Evolutionary conservation across 1,139 yeast genomes (phyloP).

Genomic region (Scheffersomyces lignicola): DNA sequence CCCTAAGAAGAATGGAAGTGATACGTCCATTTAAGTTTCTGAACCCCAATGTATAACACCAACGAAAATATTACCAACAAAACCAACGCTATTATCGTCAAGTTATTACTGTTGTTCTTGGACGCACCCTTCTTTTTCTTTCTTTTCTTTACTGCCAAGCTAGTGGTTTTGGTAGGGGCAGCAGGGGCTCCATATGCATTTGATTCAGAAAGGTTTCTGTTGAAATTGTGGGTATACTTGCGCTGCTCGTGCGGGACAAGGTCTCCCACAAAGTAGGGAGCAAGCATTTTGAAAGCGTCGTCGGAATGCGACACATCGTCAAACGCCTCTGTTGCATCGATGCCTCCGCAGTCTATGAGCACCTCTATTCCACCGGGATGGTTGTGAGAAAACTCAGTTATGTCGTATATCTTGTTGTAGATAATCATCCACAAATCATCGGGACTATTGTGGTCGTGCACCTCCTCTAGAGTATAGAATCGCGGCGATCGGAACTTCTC

Average conservation of each 20-base stretch:
- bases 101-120: neutral
- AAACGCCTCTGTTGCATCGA: slow-evolving; percentile 67
- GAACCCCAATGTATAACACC: slow-evolving; percentile 4
- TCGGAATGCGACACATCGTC: slow-evolving; percentile 53
- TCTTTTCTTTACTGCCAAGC: slow-evolving; percentile 1
- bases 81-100: neutral
- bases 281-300: slow-evolving; percentile 41
- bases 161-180: no score
- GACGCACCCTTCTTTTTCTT: neutral
- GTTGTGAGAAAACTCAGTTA: slow-evolving; percentile 45
- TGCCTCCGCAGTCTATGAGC: slow-evolving; percentile 66
- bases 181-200: no score
- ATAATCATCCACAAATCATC: slow-evolving; percentile 68
- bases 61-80: slow-evolving; percentile 2
- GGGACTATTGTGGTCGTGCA: slow-evolving; percentile 44
- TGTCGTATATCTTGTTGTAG: slow-evolving; percentile 61
- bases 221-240: no score
- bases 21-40: slow-evolving; percentile 3
- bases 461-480: slow-evolving; percentile 30
- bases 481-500: slow-evolving; percentile 7
- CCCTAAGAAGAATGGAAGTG: slow-evolving; percentile 1
- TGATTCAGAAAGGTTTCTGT: no score
- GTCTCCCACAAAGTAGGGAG: slow-evolving; percentile 39
- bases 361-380: slow-evolving; percentile 79
- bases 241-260: slow-evolving; percentile 20